phyloP scores from a whole-genome alignment of 2,329 filamentous ascomycete species.

The Alternaria novae-zelandiae region DNA sequence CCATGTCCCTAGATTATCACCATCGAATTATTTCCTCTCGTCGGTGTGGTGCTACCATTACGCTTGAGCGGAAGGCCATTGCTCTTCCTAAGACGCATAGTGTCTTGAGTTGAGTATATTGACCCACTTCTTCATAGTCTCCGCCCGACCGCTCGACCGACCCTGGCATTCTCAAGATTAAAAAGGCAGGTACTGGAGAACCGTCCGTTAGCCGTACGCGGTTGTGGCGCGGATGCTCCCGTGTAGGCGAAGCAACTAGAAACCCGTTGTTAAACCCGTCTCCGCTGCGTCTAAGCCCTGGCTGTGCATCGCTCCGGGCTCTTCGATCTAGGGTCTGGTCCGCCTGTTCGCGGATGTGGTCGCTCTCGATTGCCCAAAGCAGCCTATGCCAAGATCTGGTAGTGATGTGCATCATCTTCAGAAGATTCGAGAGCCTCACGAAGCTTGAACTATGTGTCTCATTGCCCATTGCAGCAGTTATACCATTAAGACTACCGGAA shows the following conservation, averaged over 20 bases:
- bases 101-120: neutral
- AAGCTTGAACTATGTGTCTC: neutral
- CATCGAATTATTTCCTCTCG: neutral
- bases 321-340: neutral
- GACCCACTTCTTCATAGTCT: neutral
- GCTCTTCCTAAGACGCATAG: neutral
- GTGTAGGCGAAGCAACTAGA: neutral
- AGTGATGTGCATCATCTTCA: neutral
- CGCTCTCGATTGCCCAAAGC: neutral
- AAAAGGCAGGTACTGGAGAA: neutral
- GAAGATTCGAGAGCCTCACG: neutral
- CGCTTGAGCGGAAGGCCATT: neutral
- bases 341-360: neutral
- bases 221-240: neutral
- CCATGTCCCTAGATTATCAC: neutral
- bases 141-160: neutral
- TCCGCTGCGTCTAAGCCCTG: neutral
- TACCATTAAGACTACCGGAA: constrained; percentile 35
- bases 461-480: constrained; percentile 1
- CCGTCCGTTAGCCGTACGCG: neutral
- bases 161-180: neutral
- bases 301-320: neutral
- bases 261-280: neutral
- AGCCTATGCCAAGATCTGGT: neutral
- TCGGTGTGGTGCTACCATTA: neutral